Conservation (phyloP, 805 yeast genomes). For the Yarrowia hollandica region DNA sequence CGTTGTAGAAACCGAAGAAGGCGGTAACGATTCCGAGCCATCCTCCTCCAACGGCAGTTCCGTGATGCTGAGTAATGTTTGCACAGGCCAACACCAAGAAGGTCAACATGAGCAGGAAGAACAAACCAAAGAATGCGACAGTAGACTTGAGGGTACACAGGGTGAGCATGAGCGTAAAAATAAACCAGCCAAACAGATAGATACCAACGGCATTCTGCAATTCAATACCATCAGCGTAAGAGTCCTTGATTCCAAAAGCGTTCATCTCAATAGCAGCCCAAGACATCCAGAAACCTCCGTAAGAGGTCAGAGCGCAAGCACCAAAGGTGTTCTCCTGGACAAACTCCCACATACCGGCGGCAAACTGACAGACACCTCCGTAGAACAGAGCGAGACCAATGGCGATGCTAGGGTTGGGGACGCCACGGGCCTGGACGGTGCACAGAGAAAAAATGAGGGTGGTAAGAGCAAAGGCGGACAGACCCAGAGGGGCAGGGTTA, state of each 20-base stretch:
- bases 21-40: slow-evolving; percentile 62
- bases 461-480: slow-evolving; percentile 60
- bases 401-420: slow-evolving; percentile 53
- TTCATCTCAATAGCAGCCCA: slow-evolving; percentile 57
- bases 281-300: slow-evolving; percentile 65
- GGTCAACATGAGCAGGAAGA: slow-evolving; percentile 49
- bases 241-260: slow-evolving; percentile 51
- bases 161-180: slow-evolving; percentile 51
- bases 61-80: slow-evolving; percentile 48
- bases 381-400: slow-evolving; percentile 64
- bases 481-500: slow-evolving; percentile 65
- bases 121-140: slow-evolving; percentile 51
- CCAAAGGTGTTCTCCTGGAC: slow-evolving; percentile 66
- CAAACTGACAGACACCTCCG: slow-evolving; percentile 61
- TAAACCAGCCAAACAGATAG: slow-evolving; percentile 53
- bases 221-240: slow-evolving; percentile 46
- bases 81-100: slow-evolving; percentile 53
- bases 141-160: slow-evolving; percentile 57
- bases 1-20: slow-evolving; percentile 67
- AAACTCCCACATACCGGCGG: slow-evolving; percentile 70
- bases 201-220: slow-evolving; percentile 51
- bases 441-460: slow-evolving; percentile 58
- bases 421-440: slow-evolving; percentile 60
- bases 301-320: slow-evolving; percentile 49
- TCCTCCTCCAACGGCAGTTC: slow-evolving; percentile 57